These are phyloP conservation scores for Cystofilobasidium capitatum DNA, from an alignment of 768 basidiomycete genomes.

Conservation along the genomic window DNA sequence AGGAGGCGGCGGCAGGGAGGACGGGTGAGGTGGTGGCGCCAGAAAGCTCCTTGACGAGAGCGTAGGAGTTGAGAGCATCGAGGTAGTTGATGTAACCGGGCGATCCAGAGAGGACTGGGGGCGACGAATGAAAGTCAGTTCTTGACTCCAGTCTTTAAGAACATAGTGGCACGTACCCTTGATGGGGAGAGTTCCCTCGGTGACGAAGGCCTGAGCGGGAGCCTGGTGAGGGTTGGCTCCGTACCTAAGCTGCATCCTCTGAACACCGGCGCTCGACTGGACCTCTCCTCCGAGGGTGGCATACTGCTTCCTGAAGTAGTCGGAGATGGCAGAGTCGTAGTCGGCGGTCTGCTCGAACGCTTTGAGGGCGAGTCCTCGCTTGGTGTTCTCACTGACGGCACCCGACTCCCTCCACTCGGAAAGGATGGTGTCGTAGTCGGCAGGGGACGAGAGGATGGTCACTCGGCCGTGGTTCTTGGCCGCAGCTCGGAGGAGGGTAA, in stretches of 20 bases:
- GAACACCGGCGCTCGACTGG: constrained; percentile 52
- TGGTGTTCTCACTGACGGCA: constrained; percentile 58
- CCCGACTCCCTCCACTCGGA: constrained; percentile 65
- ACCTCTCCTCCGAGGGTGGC: constrained; percentile 69
- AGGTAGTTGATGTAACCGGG: constrained; percentile 98
- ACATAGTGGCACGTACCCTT: constrained; percentile 51
- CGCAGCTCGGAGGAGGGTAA: constrained; percentile 91
- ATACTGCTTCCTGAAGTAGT: constrained; percentile 93
- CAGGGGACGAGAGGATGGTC: constrained; percentile 49
- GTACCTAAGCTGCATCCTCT: constrained; percentile 78
- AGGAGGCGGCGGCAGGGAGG: constrained; percentile 92
- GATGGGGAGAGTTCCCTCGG: constrained; percentile 81
- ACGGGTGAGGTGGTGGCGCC: constrained; percentile 53
- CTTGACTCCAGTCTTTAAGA: neutral
- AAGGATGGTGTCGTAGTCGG: constrained; percentile 76
- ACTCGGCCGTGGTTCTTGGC: constrained; percentile 97
- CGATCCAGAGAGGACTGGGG: constrained; percentile 75
- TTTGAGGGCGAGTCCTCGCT: constrained; percentile 79
- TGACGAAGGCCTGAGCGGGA: constrained; percentile 91
- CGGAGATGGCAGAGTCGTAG: constrained; percentile 91
- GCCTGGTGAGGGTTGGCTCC: constrained; percentile 99
- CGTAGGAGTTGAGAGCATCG: constrained; percentile 94
- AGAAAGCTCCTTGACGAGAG: constrained; percentile 85
- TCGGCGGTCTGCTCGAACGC: constrained; percentile 93
- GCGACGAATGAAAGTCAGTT: neutral